Evolutionary conservation across 164 flowering plant genomes (phyloP).

Genomic region (Vitis rupestris): DNA sequence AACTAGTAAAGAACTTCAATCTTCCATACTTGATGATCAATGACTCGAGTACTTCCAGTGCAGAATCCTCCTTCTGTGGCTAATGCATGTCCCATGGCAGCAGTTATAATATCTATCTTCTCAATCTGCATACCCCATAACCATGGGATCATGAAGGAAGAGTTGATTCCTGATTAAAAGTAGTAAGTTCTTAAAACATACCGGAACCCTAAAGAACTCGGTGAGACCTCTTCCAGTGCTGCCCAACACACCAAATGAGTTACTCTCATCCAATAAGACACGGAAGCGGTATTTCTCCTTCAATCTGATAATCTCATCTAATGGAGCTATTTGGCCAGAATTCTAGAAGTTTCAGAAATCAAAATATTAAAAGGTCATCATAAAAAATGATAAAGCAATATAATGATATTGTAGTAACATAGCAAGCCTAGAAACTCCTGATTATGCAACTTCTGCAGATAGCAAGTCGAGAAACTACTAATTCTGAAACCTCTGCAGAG

Average conservation of each 20-base stretch:
- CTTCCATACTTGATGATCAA: constrained; percentile 85
- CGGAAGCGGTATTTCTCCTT: constrained; percentile 91
- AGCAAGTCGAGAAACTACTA: no score
- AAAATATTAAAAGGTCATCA: background rate
- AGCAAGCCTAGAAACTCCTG: no score
- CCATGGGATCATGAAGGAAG: constrained; percentile 8
- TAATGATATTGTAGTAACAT: no score
- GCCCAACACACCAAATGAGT: constrained; percentile 96
- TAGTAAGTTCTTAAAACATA: constrained; percentile 31
- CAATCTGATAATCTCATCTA: constrained; percentile 76
- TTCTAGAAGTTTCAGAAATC: constrained; percentile 51
- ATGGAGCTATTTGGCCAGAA: constrained; percentile 93
- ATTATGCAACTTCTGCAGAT: no score
- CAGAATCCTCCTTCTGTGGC: constrained; percentile 98
- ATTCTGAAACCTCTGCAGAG: no score
- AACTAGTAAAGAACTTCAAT: background rate
- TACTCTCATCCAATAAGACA: constrained; percentile 90
- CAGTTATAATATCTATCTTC: constrained; percentile 89
- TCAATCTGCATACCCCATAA: constrained; percentile 56
- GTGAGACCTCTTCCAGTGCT: constrained; percentile 88
- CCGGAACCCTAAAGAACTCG: constrained; percentile 76
- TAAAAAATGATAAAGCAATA: background rate
- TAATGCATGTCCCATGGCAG: constrained; percentile 96
- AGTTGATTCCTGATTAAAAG: constrained; percentile 9
- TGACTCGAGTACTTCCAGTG: constrained; percentile 89